These are phyloP conservation scores for Brassica napus DNA, from an alignment of 345 rosid genomes.

Conservation along the genomic window DNA sequence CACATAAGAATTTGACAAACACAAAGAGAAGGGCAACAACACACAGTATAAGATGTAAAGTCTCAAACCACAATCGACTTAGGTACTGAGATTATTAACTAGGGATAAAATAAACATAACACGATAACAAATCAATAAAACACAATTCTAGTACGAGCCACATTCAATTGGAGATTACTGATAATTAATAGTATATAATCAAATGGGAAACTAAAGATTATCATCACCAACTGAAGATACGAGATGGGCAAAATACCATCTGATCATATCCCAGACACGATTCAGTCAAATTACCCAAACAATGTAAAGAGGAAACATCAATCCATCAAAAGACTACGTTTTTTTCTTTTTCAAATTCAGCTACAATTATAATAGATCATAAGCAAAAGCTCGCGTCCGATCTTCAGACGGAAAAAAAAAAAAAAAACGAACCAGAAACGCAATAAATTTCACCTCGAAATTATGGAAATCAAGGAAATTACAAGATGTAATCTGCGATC, in stretches of 20 bases:
- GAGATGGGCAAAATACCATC: no score
- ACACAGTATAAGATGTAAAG: neutral
- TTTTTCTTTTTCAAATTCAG: constrained; percentile 1
- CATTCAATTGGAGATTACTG: neutral
- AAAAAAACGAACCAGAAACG: neutral
- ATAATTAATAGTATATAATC: neutral
- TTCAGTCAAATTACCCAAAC: constrained; percentile 21
- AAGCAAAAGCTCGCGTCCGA: neutral
- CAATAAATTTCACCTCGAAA: constrained; percentile 3
- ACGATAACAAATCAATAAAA: neutral
- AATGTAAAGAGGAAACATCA: no score
- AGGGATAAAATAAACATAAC: neutral
- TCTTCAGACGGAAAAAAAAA: neutral
- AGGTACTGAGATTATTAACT: neutral
- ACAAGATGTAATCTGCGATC: neutral
- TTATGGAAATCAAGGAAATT: neutral
- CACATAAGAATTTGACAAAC: constrained; percentile 7
- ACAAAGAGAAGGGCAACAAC: neutral
- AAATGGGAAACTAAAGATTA: neutral
- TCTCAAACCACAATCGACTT: neutral
- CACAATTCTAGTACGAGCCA: neutral
- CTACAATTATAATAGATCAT: neutral
- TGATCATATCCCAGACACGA: constrained; percentile 7
- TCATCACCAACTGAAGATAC: no score
- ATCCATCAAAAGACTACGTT: constrained; percentile 1